Conservation (phyloP, 768 basidiomycete species). For the Agaricus sinodeliciosus region DNA sequence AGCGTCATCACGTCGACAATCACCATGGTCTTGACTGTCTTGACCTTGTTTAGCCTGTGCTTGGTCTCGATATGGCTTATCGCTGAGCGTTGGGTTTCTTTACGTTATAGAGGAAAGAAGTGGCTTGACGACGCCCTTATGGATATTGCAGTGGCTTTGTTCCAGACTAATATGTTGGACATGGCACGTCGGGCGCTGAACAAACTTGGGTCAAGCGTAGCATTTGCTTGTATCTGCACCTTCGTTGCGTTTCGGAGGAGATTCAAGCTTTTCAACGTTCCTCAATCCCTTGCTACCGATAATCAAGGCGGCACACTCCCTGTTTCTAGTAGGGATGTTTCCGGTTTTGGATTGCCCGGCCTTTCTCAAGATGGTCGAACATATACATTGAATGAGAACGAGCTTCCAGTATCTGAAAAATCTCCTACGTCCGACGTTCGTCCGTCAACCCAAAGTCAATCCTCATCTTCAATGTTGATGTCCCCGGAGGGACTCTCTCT, state of each 20-base stretch:
- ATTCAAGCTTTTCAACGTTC: neutral
- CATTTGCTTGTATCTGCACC: neutral
- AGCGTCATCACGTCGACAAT: slow-evolving; percentile 55
- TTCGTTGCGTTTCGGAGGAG: neutral
- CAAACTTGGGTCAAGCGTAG: neutral
- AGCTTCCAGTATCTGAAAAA: neutral
- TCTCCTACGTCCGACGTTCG: neutral
- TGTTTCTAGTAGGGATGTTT: neutral
- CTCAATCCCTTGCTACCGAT: neutral
- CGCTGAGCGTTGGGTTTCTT: slow-evolving; percentile 60
- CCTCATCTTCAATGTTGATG: neutral
- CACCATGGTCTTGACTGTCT: slow-evolving; percentile 73
- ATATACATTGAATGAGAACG: neutral
- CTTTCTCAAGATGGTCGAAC: neutral
- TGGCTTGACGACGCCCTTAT: slow-evolving; percentile 60
- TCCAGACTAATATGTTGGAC: slow-evolving; percentile 1
- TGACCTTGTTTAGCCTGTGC: slow-evolving; percentile 63
- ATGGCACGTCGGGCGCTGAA: neutral
- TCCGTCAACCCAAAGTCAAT: neutral
- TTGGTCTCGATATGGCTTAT: slow-evolving; percentile 73
- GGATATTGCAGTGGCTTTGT: slow-evolving; percentile 29
- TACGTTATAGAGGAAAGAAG: slow-evolving; percentile 55
- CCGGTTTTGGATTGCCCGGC: neutral
- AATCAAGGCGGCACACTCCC: neutral
- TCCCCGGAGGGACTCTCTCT: neutral